These are phyloP conservation scores for Rubus parviflorus DNA, from an alignment of 306 rosid species.

Conservation along the genomic window DNA sequence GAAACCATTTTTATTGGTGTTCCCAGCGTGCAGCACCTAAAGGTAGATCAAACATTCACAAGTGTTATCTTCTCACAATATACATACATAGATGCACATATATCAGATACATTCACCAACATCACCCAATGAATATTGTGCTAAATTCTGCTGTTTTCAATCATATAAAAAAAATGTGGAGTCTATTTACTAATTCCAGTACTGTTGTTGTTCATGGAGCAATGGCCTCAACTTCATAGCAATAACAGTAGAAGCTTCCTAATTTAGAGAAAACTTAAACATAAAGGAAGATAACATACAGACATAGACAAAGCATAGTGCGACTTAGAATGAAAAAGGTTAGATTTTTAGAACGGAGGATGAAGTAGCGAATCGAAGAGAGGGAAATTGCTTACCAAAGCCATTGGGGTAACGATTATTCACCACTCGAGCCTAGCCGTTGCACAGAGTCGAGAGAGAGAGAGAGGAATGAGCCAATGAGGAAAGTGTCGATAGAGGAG, in stretches of 20 bases:
- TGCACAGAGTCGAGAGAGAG: neutral
- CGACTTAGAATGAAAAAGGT: neutral
- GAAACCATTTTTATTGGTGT: constrained; percentile 49
- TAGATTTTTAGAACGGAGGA: neutral
- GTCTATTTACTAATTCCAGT: neutral
- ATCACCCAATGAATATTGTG: neutral
- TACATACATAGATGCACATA: neutral
- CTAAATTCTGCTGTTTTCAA: neutral
- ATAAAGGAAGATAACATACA: too few relatives aligned
- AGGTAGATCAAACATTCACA: constrained; percentile 1
- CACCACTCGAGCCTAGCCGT: neutral
- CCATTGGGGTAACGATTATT: constrained; percentile 24
- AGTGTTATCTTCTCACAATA: neutral
- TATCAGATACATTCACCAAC: neutral
- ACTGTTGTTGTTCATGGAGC: neutral
- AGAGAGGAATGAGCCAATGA: neutral
- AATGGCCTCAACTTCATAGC: neutral
- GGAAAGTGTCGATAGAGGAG: neutral
- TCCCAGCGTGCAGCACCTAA: constrained; percentile 56
- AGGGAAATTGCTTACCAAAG: constrained; percentile 29
- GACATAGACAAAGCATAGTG: too few relatives aligned
- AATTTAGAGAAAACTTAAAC: neutral
- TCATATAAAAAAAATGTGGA: neutral
- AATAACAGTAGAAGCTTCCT: too few relatives aligned
- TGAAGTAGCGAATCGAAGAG: neutral